Conservation (phyloP, 176 grass and related monocot species). For the Oryza punctata region DNA sequence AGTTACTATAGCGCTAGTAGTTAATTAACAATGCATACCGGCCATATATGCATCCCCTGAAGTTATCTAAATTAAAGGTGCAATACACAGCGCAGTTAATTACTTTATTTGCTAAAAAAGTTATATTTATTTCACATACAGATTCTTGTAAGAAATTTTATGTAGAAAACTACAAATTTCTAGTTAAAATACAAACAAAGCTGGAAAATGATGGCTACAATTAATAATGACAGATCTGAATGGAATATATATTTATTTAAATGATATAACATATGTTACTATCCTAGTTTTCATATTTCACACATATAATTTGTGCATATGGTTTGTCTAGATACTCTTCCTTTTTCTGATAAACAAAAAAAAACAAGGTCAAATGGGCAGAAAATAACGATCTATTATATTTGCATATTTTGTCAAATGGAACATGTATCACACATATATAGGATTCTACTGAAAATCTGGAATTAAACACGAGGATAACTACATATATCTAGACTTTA, state of each 20-base stretch:
- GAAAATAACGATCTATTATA: not conserved
- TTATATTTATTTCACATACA: not conserved
- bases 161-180: not conserved
- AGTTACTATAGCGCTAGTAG: not conserved
- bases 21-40: too few species aligned
- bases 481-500: not conserved
- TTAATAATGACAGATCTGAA: not conserved
- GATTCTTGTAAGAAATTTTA: not conserved
- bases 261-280: not conserved
- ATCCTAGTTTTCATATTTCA: not conserved
- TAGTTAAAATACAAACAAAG: not conserved
- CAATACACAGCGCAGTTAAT: too few species aligned
- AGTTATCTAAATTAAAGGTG: too few species aligned
- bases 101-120: too few species aligned
- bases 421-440: not conserved
- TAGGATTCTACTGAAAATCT: not conserved
- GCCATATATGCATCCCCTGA: too few species aligned
- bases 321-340: not conserved
- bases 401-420: not conserved
- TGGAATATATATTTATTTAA: too few species aligned
- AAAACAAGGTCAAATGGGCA: not conserved
- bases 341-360: not conserved
- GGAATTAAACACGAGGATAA: not conserved
- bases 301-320: not conserved
- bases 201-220: not conserved